Evolutionary conservation across 352 stramenopile species (phyloP), one percentile per base, ranked within the genome.

Genomic region (Phytopythium delawarense): DNA sequence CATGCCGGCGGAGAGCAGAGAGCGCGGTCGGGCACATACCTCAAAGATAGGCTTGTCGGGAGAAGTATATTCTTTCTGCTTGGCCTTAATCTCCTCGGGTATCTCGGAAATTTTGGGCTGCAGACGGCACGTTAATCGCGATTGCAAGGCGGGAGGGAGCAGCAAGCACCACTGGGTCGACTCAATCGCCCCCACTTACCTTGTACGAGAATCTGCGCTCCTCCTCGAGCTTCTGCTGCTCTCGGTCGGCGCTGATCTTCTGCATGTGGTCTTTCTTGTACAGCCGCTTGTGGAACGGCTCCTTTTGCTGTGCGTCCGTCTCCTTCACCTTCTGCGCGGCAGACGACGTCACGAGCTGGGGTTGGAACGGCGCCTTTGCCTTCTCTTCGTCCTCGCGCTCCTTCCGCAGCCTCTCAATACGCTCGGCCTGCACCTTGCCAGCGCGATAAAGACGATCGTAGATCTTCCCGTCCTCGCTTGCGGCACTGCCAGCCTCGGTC

Each of bases 191-290:
- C 32, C 50, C 50, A 52, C 70, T 58, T 70, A 91, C 81, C 81
- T 94, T 94, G 68, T 89, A 92, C 16, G 81, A 76, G 58, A 79
- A 89, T 48, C 79, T 70, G 23, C 83, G 76, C 55, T 92, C 85
- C 28, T 85, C 77, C 59, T 94, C 78, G 1, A 92, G 64, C 44
- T 85, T 86, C 49, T 82, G 83, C 57, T 90, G 83, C 63, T 94
- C 83, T 12, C 85, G 76, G 8, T 89, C 76, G 0, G 78, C 72
- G 37, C 74, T 71, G 28, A 91, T 61, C 34, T 81, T 84, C 32
- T 89, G 83, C 66, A 88, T 62, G 45, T 92, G 67, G 42, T 92
- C 85, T 34, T 92, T 94, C 67, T 78, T 88, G 60, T 86, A 94
- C 28, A 94, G 59, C 9, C 85, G 72, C 35, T 91, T 77, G 58